Base-by-base conservation (phyloP, 2,329 filamentous ascomycete genomes). In the Penicillium hordei region DNA sequence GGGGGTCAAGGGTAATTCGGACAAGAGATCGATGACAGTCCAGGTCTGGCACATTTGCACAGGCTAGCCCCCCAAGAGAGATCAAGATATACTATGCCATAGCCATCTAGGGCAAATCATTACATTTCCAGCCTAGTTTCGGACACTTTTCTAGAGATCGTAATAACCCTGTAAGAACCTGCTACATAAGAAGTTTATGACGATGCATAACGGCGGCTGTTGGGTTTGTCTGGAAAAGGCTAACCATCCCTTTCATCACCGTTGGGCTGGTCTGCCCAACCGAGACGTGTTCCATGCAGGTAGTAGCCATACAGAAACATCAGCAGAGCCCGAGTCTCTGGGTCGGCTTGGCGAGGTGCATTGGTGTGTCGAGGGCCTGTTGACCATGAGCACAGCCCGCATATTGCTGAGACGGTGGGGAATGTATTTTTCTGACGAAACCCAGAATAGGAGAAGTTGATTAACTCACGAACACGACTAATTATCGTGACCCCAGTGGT, bases 271-370 rank as follows among this genome's bases (percentile, higher is more conserved):
- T 61, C 55, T 60, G 49, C 49, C 64, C 64, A 65, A 63, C 63
- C 59, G 60, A 52, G 54, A 60, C 55, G 55, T 56, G 57, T 62
- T 39, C 57, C 62, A 59, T 61, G 55, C 55, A 60, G 40, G 46
- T 6, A 57, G 36, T 46, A 55, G 42, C 58, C 52, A 61, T 49
- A 59, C 56, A 56, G 43, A 52, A 55, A 42, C 25, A 60, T 60
- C 34, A 59, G 65, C 61, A 40, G 57, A 65, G 68, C 70, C 73
- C 71, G 68, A 67, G 63, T 65, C 56, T 69, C 55, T 73, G 73
- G 72, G 63, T 68, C 63, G 62, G 63, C 67, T 70, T 72, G 69
- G 69, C 68, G 63, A 71, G 61, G 52, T 60, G 67, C 71, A 70
- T 70, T 72, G 68, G 67, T 66, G 67, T 66, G 62, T 69, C 62